Evolutionary conservation across 345 rosid genomes (phyloP).

Genomic region (Populus deltoides): DNA sequence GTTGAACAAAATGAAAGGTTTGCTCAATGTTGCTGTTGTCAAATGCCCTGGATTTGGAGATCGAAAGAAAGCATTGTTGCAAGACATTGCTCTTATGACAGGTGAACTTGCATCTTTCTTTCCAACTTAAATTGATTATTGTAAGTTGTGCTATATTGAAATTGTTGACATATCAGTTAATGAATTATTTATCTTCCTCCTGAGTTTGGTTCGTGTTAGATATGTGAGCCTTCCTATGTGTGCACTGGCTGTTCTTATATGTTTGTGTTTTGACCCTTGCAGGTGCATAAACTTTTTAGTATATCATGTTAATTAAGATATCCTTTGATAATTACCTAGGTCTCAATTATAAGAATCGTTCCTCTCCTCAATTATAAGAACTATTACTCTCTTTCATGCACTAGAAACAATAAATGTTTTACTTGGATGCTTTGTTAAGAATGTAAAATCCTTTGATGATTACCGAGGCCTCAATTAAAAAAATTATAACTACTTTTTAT

Average conservation of each 20-base stretch:
- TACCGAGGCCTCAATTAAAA: neutral
- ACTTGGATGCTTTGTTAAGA: no score
- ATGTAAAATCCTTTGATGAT: neutral
- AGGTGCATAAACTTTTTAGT: neutral
- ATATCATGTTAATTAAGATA: neutral
- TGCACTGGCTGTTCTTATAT: neutral
- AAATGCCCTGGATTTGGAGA: constrained; percentile 75
- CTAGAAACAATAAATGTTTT: no score
- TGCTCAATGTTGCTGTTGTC: constrained; percentile 77
- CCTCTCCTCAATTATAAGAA: no score
- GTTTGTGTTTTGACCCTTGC: neutral
- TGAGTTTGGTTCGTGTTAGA: neutral
- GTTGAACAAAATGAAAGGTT: constrained; percentile 68
- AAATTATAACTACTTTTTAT: neutral
- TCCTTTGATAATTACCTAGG: neutral
- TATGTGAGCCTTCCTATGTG: neutral
- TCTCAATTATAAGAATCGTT: neutral
- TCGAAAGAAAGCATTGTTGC: constrained; percentile 77
- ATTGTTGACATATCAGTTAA: neutral
- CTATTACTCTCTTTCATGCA: no score
- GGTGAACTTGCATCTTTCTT: constrained; percentile 33
- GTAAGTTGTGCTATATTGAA: neutral
- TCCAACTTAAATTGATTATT: constrained; percentile 1
- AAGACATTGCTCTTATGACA: constrained; percentile 87
- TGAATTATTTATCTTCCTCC: neutral